Base-by-base conservation (phyloP, 768 basidiomycete genomes). In the Boletus insuetus region DNA sequence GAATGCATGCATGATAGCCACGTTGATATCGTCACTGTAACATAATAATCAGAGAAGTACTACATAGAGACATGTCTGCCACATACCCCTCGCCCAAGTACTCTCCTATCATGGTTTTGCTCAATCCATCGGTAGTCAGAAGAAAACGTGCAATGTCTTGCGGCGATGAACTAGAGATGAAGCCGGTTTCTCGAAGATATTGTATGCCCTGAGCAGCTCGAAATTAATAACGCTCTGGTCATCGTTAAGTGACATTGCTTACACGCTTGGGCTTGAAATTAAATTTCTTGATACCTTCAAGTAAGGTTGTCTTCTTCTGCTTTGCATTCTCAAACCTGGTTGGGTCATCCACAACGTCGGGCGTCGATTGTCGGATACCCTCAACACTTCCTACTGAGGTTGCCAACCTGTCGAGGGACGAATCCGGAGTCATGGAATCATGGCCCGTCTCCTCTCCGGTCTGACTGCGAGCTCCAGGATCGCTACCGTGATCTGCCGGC, bases 261-360 rank as follows among this genome's bases (percentile, higher is more conserved):
- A 95, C 94, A 62, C 86, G 83, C 74, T 98, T 98, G n/a, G 96
- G 95, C 74, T 97, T 98, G 78, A 88, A 94, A 69, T 98, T 98
- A 74, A 99, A 99, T 73, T 93, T 94, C 72, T 89, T 94, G 72
- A 98, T 90, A 26, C 97, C 97, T 68, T 98, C 96, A 38, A 94
- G 74, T 29, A 98, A 71, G 0, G 89, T 95, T 34, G 92, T 98
- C 75, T 99, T 99, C 74, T 91, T 89, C 74, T 94, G 91, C 70
- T 97, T 98, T 12, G 94, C 97, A 56, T 82, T 94, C 75, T 98
- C 96, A 59, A 99, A 98, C 64, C 82, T 82, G 19, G 80, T 86
- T 2, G 96, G 96, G 69, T 98, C 96, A 65, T 98, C 97, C n/a
- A 74, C 72, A 38, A 86, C 66, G 54, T 94, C 92, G 0, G 93